Evolutionary conservation across 257 asterid genomes (phyloP).

Genomic region (Lantana camara): DNA sequence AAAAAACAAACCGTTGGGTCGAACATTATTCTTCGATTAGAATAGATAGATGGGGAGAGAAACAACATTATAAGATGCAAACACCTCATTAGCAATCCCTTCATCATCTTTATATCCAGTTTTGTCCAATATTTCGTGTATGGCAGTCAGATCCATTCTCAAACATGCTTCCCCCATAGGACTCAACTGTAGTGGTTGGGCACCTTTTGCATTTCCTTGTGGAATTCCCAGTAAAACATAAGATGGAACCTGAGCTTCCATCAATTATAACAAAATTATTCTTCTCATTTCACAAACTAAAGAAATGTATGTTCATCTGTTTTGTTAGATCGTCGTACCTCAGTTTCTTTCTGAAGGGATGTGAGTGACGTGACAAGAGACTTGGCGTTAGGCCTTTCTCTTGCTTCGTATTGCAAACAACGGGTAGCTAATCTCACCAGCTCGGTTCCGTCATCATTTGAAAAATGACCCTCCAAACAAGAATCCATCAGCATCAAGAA

Average conservation of each 20-base stretch:
- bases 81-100: constrained; percentile 88
- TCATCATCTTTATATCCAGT: constrained; percentile 83
- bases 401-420: constrained; percentile 86
- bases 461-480: constrained; percentile 88
- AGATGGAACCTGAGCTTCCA: constrained; percentile 60
- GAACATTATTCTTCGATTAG: too few relatives aligned
- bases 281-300: background rate
- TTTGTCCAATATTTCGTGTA: constrained; percentile 79
- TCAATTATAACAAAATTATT: background rate
- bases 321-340: constrained; percentile 42
- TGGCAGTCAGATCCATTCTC: constrained; percentile 87
- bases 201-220: constrained; percentile 46
- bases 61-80: too few relatives aligned
- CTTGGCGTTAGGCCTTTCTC: constrained; percentile 89
- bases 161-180: constrained; percentile 95
- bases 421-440: constrained; percentile 83
- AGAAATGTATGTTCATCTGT: background rate
- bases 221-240: constrained; percentile 67
- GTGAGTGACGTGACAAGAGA: constrained; percentile 64
- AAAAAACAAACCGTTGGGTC: too few relatives aligned
- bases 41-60: too few relatives aligned
- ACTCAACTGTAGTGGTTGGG: constrained; percentile 41
- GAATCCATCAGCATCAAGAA: constrained; percentile 86
- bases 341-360: constrained; percentile 77
- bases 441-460: constrained; percentile 88